These are phyloP conservation scores for Neospora caninum DNA, from an alignment of 169 alveolate species.

Conservation along the genomic window DNA sequence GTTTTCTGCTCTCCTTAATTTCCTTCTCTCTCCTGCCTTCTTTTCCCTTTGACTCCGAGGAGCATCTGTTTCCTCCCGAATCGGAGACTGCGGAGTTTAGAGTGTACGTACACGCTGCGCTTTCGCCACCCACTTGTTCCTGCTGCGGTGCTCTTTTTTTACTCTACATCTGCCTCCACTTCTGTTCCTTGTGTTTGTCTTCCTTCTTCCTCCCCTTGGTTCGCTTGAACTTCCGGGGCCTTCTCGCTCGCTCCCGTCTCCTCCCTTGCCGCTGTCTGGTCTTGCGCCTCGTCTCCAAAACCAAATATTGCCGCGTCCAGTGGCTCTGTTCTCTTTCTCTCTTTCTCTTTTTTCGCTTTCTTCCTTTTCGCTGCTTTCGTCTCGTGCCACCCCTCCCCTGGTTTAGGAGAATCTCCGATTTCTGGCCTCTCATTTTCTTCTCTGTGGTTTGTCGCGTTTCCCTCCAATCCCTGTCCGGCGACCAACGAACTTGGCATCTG, in stretches of 20 bases:
- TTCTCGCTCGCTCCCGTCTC: neutral
- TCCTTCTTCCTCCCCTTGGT: neutral
- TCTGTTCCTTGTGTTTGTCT: neutral
- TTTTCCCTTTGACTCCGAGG: too few species aligned
- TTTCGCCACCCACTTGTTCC: too few species aligned
- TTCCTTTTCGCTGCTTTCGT: neutral
- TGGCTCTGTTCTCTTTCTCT: neutral
- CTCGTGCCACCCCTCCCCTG: neutral
- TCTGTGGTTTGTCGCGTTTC: neutral
- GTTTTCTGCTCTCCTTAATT: neutral
- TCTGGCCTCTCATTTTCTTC: neutral
- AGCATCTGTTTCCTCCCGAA: too few species aligned
- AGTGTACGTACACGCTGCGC: too few species aligned
- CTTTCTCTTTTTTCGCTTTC: neutral
- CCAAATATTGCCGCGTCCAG: neutral
- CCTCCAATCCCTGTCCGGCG: neutral
- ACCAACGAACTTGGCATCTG: neutral
- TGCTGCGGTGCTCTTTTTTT: too few species aligned
- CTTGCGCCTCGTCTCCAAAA: neutral
- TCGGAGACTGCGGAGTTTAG: too few species aligned
- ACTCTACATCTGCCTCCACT: too few species aligned
- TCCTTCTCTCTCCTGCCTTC: too few species aligned
- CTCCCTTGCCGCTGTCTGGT: neutral
- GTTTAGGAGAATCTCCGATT: neutral
- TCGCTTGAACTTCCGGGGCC: neutral